Percentiles rank a stretch among this genome's conserved stretches.
Evolutionary conservation across 208 protist genomes (phyloP).

Genomic region (Leptomonas seymouri): DNA sequence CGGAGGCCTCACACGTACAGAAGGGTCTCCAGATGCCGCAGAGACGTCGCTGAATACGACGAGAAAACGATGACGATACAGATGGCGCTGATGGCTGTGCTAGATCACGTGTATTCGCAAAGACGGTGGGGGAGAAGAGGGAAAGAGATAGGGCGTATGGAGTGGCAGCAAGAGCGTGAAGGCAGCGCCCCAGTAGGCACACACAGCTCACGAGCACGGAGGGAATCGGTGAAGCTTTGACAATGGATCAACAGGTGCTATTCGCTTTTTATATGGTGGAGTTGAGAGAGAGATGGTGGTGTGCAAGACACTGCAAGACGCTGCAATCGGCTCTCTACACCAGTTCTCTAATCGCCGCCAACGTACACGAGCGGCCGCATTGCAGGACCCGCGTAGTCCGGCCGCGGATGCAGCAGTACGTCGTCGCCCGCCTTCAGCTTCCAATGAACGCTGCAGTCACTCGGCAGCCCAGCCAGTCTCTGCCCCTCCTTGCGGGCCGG

Average conservation of each 20-base stretch:
- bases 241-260: too few relatives aligned
- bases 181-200: not conserved
- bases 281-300: too few relatives aligned
- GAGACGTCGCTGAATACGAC: not conserved
- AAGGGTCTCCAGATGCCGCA: not conserved
- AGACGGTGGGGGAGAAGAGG: not conserved
- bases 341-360: not conserved
- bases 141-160: not conserved
- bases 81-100: not conserved
- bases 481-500: not conserved
- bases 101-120: too few relatives aligned
- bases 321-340: too few relatives aligned
- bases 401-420: constrained; percentile 41
- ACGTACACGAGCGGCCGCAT: constrained; percentile 58
- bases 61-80: not conserved
- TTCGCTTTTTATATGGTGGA: too few relatives aligned
- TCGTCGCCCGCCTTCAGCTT: constrained; percentile 25
- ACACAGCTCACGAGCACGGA: too few relatives aligned
- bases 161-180: not conserved
- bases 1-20: not conserved
- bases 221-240: too few relatives aligned
- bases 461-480: not conserved
- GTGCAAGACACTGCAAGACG: too few relatives aligned
- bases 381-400: constrained; percentile 27
- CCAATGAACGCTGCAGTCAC: constrained; percentile 24